phyloP scores from a whole-genome alignment of 169 alveolate genomes.

The Eimeria necatrix region DNA sequence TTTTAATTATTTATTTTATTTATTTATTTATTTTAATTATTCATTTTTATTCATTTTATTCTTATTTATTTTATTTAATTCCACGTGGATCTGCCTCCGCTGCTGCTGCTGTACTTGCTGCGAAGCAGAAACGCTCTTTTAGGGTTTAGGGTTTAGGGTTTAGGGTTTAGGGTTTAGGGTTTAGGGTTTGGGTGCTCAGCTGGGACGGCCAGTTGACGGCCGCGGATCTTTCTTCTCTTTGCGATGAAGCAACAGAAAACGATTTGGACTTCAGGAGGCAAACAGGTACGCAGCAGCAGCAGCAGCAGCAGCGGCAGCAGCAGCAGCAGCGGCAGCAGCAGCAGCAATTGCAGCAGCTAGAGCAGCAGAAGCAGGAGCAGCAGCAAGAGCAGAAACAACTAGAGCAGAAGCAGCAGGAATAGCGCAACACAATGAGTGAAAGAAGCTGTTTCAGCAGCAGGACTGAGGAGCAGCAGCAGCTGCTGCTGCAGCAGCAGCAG shows the following conservation, averaged over 20 bases:
- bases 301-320: background rate
- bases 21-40: too few species aligned
- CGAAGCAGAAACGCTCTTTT: background rate
- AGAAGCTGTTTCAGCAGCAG: background rate
- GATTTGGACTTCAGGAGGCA: too few species aligned
- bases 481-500: background rate
- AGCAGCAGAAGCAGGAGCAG: background rate
- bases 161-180: too few species aligned
- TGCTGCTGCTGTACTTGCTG: background rate
- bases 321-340: background rate
- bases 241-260: too few species aligned
- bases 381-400: background rate
- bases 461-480: background rate
- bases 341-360: background rate
- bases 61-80: too few species aligned
- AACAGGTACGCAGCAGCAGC: too few species aligned
- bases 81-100: background rate
- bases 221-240: too few species aligned
- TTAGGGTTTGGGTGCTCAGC: too few species aligned
- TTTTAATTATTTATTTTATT: too few species aligned
- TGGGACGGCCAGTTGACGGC: too few species aligned
- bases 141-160: background rate
- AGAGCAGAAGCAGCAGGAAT: background rate
- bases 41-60: too few species aligned
- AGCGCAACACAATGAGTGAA: background rate